A percentile compares a stretch with the other conserved stretches of the same genome.
Evolutionary conservation across 73 alveolate species (phyloP).

Genomic region (Blepharisma japonicum): DNA sequence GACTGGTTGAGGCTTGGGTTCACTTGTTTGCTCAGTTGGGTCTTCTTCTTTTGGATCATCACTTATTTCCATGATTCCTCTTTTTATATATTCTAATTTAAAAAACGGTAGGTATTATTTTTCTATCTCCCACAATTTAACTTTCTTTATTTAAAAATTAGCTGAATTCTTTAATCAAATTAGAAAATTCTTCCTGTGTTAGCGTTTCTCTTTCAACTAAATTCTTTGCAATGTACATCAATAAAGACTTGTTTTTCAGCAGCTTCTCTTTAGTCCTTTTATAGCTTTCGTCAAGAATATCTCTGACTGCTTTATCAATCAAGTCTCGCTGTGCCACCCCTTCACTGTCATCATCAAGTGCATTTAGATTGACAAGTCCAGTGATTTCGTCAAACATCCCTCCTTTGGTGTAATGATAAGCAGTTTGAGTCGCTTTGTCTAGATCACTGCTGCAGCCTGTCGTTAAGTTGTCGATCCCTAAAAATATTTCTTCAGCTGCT

Average conservation of each 20-base stretch:
- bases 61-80: too few relatives aligned
- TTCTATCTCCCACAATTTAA: too few relatives aligned
- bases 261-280: conserved; percentile 34
- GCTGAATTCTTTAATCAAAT: too few relatives aligned
- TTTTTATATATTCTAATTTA: too few relatives aligned
- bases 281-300: conserved; percentile 42
- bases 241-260: not conserved
- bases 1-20: too few relatives aligned
- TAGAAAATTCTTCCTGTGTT: not conserved
- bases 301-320: conserved; percentile 50
- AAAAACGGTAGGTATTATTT: too few relatives aligned
- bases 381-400: conserved; percentile 20
- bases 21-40: too few relatives aligned
- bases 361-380: not conserved
- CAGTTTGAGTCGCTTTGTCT: conserved; percentile 54
- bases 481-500: conserved; percentile 71
- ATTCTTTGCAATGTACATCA: not conserved
- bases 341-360: not conserved
- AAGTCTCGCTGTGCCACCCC: conserved; percentile 15
- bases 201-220: not conserved
- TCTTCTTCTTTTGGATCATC: too few relatives aligned
- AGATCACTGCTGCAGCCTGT: conserved; percentile 77
- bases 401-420: conserved; percentile 28
- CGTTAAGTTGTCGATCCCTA: conserved; percentile 59
- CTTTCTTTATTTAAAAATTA: too few relatives aligned